Base-by-base conservation (phyloP, 2,329 filamentous ascomycete genomes). In the Plenodomus lindquistii region DNA sequence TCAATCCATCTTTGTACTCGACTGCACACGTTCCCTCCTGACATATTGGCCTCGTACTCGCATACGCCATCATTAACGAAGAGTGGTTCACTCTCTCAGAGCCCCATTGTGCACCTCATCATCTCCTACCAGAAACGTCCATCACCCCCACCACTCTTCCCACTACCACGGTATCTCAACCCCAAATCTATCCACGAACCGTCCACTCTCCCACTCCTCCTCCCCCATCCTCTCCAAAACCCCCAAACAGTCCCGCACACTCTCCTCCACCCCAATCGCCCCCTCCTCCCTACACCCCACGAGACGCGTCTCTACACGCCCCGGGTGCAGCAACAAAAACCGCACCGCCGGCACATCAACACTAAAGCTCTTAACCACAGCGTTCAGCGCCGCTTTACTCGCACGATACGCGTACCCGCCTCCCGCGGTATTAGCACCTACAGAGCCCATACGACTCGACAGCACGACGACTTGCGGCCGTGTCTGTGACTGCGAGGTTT, bases 361-460 rank as follows among this genome's bases (percentile, higher is more conserved):
- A 22, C 65, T 69, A 27, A 79, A 73, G 37, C 71, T 75, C 56
- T 72, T 71, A 2, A 79, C 66, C 7, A 79, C 66, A 5, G 74
- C 72, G 51, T 79, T 79, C 29, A 78, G 56, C 19, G 74, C 77
- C 3, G 76, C 76, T 55, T 79, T 79, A 36, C 70, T 74, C 4
- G 76, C 75, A 8, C 77, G 63, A 54, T 79, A 79, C 10, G 77
- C 77, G 52, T 78, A 79, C 2, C 68, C 75, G 2, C 71, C 69
- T 0, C 76, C 77, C 1, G 62, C 60, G 1, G 51, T 57, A 48
- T 79, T 79, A 20, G 69, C 65, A 0, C 62, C 51, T 8, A 79
- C 48, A 11, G 71, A 74, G 3, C 76, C 75, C 77, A 79, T 78
- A 1, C 77, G 65, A 1, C 72, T 75, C 1, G 73, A 72, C 62